Evolutionary conservation across 495 filamentous ascomycete genomes (phyloP), one percentile per base, ranked within the genome.

Genomic region (Articulospora tetracladia): DNA sequence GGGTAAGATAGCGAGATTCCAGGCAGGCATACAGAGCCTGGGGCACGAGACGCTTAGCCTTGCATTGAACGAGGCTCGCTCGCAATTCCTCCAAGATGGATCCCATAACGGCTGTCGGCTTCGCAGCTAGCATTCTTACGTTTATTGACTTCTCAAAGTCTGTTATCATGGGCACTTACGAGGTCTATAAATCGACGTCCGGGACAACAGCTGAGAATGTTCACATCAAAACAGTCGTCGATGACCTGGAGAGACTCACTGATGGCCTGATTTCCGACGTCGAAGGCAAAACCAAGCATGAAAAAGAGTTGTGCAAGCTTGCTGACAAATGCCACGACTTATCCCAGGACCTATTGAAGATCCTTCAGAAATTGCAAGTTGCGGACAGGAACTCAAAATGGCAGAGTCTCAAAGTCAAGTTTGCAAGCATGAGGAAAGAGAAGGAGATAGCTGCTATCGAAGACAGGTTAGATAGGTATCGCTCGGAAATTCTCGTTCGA

Each of bases 241-340:
- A 28, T 25, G 55, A 57, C 25, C 55, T 57, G n/a, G 23, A 57
- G 23, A 47, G 26, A 28, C 36, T 57, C 3, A 47, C 55, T 13
- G 4, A 47, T 17, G 55, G 19, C 19, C 41, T 46, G 20, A 6
- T 27, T 10, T 28, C 55, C 17, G 55, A 57, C 36, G 1, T 57
- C 20, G 23, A 47, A 12, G 34, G 55, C 22, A 57, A 47, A 28
- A 47, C 34, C 22, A 57, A 47, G 36, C 34, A 57, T 41, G 55
- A 57, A 20, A 47, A 20, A 47, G 55, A 46, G 17, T 22, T 57
- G 3, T 28, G 23, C 36, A 48, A 48, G 23, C 55, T 57, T 25
- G 55, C 55, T n/a, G 23, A 47, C 19, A 23, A 57, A 28, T 57
- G 55, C 23, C 36, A 57, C 55, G 24, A 25, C 12, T 46, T 57